Evolutionary conservation across 2,329 filamentous ascomycete genomes (phyloP).

Genomic region (Coleophoma eucalyptorum): DNA sequence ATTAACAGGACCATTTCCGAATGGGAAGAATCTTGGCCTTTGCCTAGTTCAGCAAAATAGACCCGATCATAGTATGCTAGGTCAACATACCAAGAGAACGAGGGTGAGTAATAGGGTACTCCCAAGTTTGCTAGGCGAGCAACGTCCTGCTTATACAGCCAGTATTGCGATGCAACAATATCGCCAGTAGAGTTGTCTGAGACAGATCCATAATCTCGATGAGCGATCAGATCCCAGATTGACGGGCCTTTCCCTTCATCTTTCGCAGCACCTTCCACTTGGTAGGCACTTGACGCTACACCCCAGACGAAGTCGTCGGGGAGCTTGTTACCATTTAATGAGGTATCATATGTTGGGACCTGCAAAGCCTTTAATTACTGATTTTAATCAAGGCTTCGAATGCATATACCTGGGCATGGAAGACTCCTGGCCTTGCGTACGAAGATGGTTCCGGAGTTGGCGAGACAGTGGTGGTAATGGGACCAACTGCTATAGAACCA

Average conservation of each 20-base stretch:
- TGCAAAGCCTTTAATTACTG: constrained; percentile 6
- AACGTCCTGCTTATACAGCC: constrained; percentile 38
- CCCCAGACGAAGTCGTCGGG: constrained; percentile 38
- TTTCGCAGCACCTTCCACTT: constrained; percentile 38
- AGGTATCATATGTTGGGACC: constrained; percentile 19
- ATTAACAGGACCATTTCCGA: constrained; percentile 8
- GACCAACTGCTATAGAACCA: constrained; percentile 35
- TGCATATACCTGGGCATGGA: constrained; percentile 37
- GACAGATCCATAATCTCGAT: constrained; percentile 34
- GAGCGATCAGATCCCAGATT: constrained; percentile 39
- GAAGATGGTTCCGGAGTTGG: constrained; percentile 37
- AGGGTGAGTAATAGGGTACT: constrained; percentile 21
- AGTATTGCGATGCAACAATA: constrained; percentile 36
- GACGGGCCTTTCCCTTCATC: constrained; percentile 37
- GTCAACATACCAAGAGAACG: constrained; percentile 25
- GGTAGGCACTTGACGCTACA: constrained; percentile 34
- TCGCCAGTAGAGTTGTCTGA: constrained; percentile 36
- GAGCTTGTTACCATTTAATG: constrained; percentile 28
- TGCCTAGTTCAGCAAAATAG: background rate
- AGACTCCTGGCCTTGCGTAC: constrained; percentile 31
- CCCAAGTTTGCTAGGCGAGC: constrained; percentile 26
- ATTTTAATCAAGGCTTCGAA: too few relatives aligned
- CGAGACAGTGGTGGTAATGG: constrained; percentile 35
- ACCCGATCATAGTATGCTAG: background rate
- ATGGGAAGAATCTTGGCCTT: constrained; percentile 7